Evolutionary conservation across 1,284 basidiomycete species (phyloP), one percentile per base, ranked within the genome.

Genomic region (Fomitopsis schrenkii): DNA sequence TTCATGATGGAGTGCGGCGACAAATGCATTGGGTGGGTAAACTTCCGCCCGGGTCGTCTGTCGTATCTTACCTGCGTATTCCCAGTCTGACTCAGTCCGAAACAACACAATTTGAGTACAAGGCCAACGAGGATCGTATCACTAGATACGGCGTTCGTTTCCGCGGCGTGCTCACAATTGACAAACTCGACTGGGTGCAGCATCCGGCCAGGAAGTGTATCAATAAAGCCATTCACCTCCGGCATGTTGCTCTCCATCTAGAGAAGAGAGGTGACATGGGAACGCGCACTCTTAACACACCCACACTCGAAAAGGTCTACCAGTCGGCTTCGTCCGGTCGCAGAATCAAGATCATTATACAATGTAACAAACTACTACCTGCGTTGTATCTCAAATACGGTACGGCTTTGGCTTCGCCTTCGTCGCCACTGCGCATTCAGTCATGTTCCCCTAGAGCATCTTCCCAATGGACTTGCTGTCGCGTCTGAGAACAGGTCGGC

Each of bases 351-450:
- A 65, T 84, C 0, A 67, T 66, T 50, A 73, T 85, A 2, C 73
- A 76, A 38, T 79, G 80, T 5, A 66, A 71, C 36, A 83, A 79
- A 70, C 71, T 62, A n/a, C 61, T 79, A 57, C 67, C 75, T 0
- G 81, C 78, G n/a, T 66, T 67, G 7, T 85, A 75, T 66, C 70
- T 85, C 67, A 73, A 9, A 71, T 83, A 82, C 64, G 65, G 79
- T 38, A 28, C n/a, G 65, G 33, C 14, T 12, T 52, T 7, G 19
- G 38, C 10, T 22, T 3, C 26, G 2, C 19, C 14, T 19, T 36
- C 66, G 65, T 64, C 6, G 42, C 68, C 17, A 33, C 45, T 15
- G 45, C 26, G 14, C 28, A 22, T 15, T 50, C 8, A 50, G 14
- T 15, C 8, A 33, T 12, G 14, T 33, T 26, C 48, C 12, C 12